Evolutionary conservation across 805 yeast species (phyloP).

Genomic region (Teunomyces tritomae): DNA sequence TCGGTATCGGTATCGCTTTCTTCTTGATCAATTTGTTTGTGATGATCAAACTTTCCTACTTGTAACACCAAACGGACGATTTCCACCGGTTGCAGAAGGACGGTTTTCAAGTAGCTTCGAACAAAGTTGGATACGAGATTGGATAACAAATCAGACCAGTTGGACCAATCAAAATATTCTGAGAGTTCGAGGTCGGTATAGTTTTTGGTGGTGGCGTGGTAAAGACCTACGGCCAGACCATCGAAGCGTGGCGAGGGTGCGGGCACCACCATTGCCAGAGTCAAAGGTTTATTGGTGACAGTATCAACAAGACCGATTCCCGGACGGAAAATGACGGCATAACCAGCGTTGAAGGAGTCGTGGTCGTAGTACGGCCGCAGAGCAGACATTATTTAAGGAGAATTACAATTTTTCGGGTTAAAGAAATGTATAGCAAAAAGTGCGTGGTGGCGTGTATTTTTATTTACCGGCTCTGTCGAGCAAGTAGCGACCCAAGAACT

Average conservation of each 20-base stretch:
- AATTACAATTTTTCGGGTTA: neutral
- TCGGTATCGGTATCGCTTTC: constrained; percentile 27
- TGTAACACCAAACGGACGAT: constrained; percentile 76
- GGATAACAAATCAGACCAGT: constrained; percentile 54
- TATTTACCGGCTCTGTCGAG: constrained; percentile 19
- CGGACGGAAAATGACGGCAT: constrained; percentile 57
- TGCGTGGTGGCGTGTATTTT: neutral
- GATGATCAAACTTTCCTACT: constrained; percentile 60
- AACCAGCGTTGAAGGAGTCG: constrained; percentile 64
- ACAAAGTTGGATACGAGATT: constrained; percentile 60
- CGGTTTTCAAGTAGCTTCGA: constrained; percentile 64
- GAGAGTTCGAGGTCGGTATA: constrained; percentile 59
- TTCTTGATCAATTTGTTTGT: constrained; percentile 4
- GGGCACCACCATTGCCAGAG: constrained; percentile 10
- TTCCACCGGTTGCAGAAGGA: constrained; percentile 86
- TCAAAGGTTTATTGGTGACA: constrained; percentile 34
- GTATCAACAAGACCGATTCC: constrained; percentile 60
- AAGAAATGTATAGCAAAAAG: neutral
- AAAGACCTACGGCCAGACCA: constrained; percentile 17
- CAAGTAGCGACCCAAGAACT: constrained; percentile 52
- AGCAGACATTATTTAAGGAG: constrained; percentile 7
- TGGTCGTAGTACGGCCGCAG: constrained; percentile 71
- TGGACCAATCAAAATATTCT: constrained; percentile 61
- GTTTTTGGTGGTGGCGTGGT: constrained; percentile 32
- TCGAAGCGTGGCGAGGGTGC: constrained; percentile 7